Evolutionary conservation across 345 rosid genomes (phyloP).

Genomic region (Syzygium oleosum): DNA sequence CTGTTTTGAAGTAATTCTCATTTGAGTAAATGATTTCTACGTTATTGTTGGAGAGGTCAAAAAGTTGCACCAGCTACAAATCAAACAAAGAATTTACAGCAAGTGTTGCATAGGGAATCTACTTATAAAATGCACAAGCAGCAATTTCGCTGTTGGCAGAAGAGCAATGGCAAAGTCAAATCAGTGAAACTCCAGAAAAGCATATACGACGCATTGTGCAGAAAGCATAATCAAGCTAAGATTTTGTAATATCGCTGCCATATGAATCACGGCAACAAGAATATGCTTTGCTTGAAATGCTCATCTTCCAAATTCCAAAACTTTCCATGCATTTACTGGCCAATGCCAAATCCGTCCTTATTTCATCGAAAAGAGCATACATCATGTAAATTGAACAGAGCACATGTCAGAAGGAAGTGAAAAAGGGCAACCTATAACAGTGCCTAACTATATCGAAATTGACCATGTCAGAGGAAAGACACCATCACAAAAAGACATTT

Average conservation of each 20-base stretch:
- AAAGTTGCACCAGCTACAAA: background rate
- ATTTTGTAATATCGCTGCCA: background rate
- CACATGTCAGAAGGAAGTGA: background rate
- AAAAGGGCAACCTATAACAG: background rate
- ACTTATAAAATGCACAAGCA: background rate
- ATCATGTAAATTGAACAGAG: background rate
- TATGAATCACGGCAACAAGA: background rate
- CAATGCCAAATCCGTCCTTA: background rate
- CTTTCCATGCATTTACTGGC: background rate
- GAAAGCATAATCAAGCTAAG: background rate
- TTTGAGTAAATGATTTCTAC: background rate
- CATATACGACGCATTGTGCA: background rate
- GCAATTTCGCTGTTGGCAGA: background rate
- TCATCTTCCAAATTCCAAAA: background rate
- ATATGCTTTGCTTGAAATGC: background rate
- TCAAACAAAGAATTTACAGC: background rate
- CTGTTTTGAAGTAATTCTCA: background rate
- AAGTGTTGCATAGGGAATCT: background rate
- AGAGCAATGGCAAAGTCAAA: background rate
- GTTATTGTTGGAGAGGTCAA: background rate
- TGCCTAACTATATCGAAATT: background rate
- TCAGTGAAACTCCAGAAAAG: background rate
- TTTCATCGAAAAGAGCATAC: background rate
- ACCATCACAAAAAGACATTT: background rate
- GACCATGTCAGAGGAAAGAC: background rate